Conservation (phyloP, 768 basidiomycete genomes). For the Trametes villosa region DNA sequence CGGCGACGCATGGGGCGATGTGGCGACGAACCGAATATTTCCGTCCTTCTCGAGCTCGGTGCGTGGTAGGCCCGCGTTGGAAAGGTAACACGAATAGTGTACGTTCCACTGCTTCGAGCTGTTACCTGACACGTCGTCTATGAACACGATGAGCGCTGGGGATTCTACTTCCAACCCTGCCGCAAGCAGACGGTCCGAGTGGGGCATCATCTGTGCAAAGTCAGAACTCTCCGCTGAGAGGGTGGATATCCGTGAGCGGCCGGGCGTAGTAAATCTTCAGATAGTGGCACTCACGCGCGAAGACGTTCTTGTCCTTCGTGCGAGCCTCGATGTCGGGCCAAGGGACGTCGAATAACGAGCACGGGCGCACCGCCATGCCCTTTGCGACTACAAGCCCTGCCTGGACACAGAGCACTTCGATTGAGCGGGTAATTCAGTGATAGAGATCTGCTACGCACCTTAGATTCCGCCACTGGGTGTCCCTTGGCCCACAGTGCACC, state of each 20-base stretch:
- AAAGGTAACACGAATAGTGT: slow-evolving; percentile 40
- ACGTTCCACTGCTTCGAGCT: slow-evolving; percentile 44
- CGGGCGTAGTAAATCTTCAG: too few relatives aligned
- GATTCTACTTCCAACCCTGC: slow-evolving; percentile 28
- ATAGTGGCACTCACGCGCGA: neutral
- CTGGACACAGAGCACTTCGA: neutral
- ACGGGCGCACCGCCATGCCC: neutral
- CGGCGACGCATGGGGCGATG: slow-evolving; percentile 40
- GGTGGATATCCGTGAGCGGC: too few relatives aligned
- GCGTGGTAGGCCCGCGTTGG: slow-evolving; percentile 36
- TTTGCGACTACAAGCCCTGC: neutral
- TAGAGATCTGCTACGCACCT: slow-evolving; percentile 1
- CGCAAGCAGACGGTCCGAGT: slow-evolving; percentile 24
- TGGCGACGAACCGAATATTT: slow-evolving; percentile 33
- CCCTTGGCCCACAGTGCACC: slow-evolving; percentile 9
- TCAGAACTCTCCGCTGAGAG: neutral
- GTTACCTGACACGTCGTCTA: slow-evolving; percentile 44
- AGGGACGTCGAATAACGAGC: neutral
- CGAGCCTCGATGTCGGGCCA: neutral
- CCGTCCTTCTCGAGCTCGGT: slow-evolving; percentile 39
- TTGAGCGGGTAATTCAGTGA: neutral
- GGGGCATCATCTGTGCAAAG: slow-evolving; percentile 27
- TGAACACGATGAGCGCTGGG: slow-evolving; percentile 36
- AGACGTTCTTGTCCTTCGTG: neutral
- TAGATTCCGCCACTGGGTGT: neutral